These are phyloP conservation scores for Aquanectria penicillioides DNA, from an alignment of 2,329 filamentous ascomycete species.

Conservation along the genomic window DNA sequence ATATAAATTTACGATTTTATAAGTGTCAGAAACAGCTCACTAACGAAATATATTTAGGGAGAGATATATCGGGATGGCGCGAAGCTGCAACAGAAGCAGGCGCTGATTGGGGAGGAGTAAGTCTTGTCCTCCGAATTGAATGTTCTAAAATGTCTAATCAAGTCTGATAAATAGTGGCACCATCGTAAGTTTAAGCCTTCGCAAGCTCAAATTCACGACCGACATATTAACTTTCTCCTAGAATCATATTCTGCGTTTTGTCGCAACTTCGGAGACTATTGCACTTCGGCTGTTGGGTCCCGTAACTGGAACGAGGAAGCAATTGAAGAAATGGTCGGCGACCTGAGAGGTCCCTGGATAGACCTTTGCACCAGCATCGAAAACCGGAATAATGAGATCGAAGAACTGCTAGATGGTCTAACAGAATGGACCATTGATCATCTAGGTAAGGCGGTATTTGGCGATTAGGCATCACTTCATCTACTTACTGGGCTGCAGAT, in stretches of 20 bases:
- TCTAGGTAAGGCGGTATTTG: slow-evolving; percentile 24
- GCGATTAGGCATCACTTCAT: neutral
- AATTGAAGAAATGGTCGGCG: slow-evolving; percentile 48
- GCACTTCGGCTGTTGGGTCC: slow-evolving; percentile 35
- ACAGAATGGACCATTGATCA: slow-evolving; percentile 16
- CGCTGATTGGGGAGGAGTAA: slow-evolving; percentile 47
- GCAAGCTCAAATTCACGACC: too few species aligned
- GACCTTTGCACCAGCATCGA: slow-evolving; percentile 18
- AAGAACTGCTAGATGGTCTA: neutral
- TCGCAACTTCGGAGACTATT: slow-evolving; percentile 50
- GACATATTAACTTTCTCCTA: too few species aligned
- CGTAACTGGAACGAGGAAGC: slow-evolving; percentile 59
- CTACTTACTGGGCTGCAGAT: neutral
- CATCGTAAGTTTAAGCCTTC: slow-evolving; percentile 36
- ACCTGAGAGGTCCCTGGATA: slow-evolving; percentile 47
- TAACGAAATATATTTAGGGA: neutral
- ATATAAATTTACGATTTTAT: neutral
- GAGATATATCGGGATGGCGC: slow-evolving; percentile 19
- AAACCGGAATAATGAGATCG: neutral
- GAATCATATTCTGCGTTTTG: slow-evolving; percentile 58
- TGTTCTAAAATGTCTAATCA: neutral
- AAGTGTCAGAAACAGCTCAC: too few species aligned
- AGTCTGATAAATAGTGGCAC: slow-evolving; percentile 42
- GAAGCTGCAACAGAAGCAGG: slow-evolving; percentile 41
- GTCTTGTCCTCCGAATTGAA: slow-evolving; percentile 36